Conservation (phyloP, 192 early-diverging fungal genomes). For the Phlyctochytrium planicorne region DNA sequence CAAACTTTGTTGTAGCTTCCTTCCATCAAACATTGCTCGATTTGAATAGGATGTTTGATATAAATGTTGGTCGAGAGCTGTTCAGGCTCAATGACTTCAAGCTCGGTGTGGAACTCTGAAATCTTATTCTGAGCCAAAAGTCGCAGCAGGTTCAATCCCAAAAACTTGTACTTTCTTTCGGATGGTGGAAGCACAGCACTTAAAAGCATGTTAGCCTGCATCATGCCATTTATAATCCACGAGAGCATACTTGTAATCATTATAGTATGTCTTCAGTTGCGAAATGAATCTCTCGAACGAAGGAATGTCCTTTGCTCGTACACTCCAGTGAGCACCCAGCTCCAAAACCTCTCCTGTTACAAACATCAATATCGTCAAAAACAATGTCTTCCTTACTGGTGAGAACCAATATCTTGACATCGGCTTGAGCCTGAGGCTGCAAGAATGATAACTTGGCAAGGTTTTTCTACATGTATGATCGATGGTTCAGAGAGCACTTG, state of each 20-base stretch:
- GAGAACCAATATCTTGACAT: slow-evolving; percentile 47
- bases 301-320: slow-evolving; percentile 82
- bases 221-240: neutral
- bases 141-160: slow-evolving; percentile 90
- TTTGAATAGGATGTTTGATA: slow-evolving; percentile 87
- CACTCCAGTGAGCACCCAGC: slow-evolving; percentile 84
- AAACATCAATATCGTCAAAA: neutral
- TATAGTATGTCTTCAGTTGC: slow-evolving; percentile 88
- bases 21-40: slow-evolving; percentile 98
- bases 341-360: slow-evolving; percentile 79
- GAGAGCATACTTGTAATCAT: slow-evolving; percentile 70
- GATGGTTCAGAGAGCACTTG: neutral
- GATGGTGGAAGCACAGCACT: slow-evolving; percentile 66
- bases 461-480: no score
- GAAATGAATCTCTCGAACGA: slow-evolving; percentile 95
- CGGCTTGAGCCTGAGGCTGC: slow-evolving; percentile 23
- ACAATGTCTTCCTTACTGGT: slow-evolving; percentile 45
- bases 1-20: slow-evolving; percentile 97
- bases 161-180: slow-evolving; percentile 79
- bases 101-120: slow-evolving; percentile 97
- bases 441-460: slow-evolving; percentile 49
- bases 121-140: slow-evolving; percentile 92
- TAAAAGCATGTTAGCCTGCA: slow-evolving; percentile 10
- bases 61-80: slow-evolving; percentile 81
- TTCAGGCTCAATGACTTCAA: slow-evolving; percentile 84